Conservation (phyloP, 345 rosid genomes). For the Aegle marmelos region DNA sequence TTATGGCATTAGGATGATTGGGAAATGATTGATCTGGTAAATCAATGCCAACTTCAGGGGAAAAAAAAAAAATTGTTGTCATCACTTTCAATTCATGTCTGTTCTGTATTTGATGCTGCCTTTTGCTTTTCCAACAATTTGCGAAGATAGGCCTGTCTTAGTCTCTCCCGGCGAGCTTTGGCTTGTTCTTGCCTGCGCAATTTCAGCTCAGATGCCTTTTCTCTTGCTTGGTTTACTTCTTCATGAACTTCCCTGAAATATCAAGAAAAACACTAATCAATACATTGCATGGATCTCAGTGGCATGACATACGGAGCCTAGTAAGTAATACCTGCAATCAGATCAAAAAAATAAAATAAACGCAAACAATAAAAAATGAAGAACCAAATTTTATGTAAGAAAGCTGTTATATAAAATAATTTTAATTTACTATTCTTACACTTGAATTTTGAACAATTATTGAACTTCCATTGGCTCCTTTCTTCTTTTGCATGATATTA, state of each 20-base stretch:
- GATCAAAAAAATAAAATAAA: background rate
- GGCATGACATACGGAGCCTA: background rate
- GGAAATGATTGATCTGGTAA: background rate
- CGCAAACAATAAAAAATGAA: background rate
- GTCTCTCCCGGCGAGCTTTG: slow-evolving; percentile 69
- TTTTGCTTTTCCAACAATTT: slow-evolving; percentile 84
- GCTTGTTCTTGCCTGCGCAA: slow-evolving; percentile 74
- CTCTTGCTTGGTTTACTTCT: slow-evolving; percentile 87
- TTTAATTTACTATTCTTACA: background rate
- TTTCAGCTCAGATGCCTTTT: slow-evolving; percentile 63
- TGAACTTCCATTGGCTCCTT: background rate
- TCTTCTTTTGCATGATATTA: background rate
- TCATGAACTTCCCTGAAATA: slow-evolving; percentile 78
- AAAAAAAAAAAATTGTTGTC: background rate
- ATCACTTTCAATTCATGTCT: slow-evolving; percentile 1
- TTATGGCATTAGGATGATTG: background rate
- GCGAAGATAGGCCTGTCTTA: slow-evolving; percentile 77
- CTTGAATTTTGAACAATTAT: background rate
- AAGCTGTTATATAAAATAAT: background rate
- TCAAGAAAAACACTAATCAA: background rate
- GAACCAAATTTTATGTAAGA: background rate
- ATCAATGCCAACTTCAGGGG: background rate
- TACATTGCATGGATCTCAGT: background rate
- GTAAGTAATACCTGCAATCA: background rate
- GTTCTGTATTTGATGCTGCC: slow-evolving; percentile 38